Evolutionary conservation across 306 rosid species (phyloP).

Genomic region (Abrus pulchellus): DNA sequence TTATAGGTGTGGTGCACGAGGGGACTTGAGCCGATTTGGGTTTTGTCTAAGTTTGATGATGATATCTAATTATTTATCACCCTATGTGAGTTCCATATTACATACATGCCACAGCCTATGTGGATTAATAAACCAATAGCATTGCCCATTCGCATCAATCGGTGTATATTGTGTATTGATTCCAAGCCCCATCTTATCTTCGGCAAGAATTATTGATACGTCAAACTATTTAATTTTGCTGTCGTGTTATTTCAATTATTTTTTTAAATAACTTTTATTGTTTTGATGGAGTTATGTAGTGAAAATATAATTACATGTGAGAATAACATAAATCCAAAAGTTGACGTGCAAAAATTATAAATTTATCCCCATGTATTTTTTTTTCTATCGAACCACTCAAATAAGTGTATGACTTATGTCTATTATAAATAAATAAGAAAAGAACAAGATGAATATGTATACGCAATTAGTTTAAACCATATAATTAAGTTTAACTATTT

Average conservation of each 20-base stretch:
- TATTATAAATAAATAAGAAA: too few relatives aligned
- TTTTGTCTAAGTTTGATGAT: conserved; percentile 16
- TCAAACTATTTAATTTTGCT: neutral
- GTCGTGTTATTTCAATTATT: neutral
- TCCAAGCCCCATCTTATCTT: conserved; percentile 18
- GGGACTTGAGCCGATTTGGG: neutral
- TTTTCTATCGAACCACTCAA: too few relatives aligned
- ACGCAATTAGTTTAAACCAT: too few relatives aligned
- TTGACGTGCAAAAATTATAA: too few relatives aligned
- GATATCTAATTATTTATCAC: neutral
- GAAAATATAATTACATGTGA: too few relatives aligned
- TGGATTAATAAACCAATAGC: neutral
- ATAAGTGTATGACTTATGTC: too few relatives aligned
- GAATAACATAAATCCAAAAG: too few relatives aligned
- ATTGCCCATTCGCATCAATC: neutral
- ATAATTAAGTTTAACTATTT: too few relatives aligned
- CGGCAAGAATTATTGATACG: neutral
- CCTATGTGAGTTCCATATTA: neutral
- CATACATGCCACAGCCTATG: neutral
- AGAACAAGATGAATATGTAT: too few relatives aligned
- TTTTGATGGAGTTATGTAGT: too few relatives aligned
- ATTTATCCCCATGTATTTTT: too few relatives aligned
- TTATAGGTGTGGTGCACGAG: conserved; percentile 28
- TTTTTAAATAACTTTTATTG: neutral
- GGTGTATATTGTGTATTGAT: neutral